Evolutionary conservation across 306 rosid genomes (phyloP), one percentile per base, ranked within the genome.

Genomic region (Cicer chorassanicum): DNA sequence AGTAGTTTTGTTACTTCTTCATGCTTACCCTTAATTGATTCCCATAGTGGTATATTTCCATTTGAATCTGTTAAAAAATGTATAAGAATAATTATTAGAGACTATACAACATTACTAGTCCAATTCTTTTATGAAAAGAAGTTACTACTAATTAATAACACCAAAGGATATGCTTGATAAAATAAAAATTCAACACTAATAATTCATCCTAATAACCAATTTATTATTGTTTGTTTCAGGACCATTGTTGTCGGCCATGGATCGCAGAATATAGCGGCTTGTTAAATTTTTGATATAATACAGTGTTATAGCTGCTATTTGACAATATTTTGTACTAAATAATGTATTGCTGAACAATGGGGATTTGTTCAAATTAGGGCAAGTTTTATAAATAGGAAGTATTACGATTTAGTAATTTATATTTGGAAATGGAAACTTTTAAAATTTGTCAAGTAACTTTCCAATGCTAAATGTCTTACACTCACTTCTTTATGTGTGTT

Each of bases 31-130:
- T 46, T 39, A 2, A 88, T 82, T 73, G 93, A 90, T 82, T 87
- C 96, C 84, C 88, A 84, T 10, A 90, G 10, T 49, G 96, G 83
- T 39, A 76, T 74, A 81, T 18, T 88, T 74, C 91, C 93, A 21
- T 81, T 80, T 2, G 42, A 36, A 78, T 90, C 96, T 90, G 81
- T 74, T 46, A 71, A 34, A 53, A 64, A 48, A 75, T 55, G 54
- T 51, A 39, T 74, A 54, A 59, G n/a, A 69, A 13, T 12, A 59
- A 10, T 68, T 40, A 24, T 39, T 54, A 54, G 13, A 39, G n/a
- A 34, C 0, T 48, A 29, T 29, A 41, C 56, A 36, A 7, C 12
- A 77, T 4, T 16, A 5, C 14, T 39, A 39, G 46, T 18, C 8
- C 38, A 50, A 41, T 34, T 21, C 42, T 10, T 24, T 21, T 61